Conservation (phyloP, 1,284 basidiomycete genomes). For the Irpex sp. region DNA sequence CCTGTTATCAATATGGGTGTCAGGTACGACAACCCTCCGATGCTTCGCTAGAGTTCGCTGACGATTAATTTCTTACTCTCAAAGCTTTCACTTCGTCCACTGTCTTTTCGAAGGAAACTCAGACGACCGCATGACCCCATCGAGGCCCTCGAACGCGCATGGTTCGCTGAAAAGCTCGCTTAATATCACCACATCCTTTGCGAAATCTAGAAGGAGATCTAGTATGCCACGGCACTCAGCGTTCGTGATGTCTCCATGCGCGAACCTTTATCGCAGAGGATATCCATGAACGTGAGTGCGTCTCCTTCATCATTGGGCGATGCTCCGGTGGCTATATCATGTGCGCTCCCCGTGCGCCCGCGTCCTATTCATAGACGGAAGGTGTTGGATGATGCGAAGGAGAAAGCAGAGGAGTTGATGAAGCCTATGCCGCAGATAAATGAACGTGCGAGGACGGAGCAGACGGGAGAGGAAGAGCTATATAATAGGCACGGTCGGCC, state of each 20-base stretch:
- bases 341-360: slow-evolving; percentile 20
- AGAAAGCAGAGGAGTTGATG: slow-evolving; percentile 26
- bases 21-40: slow-evolving; percentile 25
- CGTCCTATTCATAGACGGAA: slow-evolving; percentile 43
- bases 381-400: slow-evolving; percentile 39
- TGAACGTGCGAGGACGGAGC: slow-evolving; percentile 10
- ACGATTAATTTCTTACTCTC: not conserved
- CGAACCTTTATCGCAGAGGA: slow-evolving; percentile 20
- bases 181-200: not conserved
- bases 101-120: slow-evolving; percentile 52
- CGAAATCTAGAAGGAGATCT: not conserved
- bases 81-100: slow-evolving; percentile 39
- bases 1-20: slow-evolving; percentile 38
- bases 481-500: slow-evolving; percentile 6
- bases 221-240: slow-evolving; percentile 3
- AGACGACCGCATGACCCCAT: slow-evolving; percentile 51
- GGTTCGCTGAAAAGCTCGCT: slow-evolving; percentile 44
- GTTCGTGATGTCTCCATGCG: slow-evolving; percentile 20
- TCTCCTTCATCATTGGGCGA: slow-evolving; percentile 3
- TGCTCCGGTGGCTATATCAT: slow-evolving; percentile 4
- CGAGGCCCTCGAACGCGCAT: slow-evolving; percentile 59
- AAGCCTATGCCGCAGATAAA: slow-evolving; percentile 44
- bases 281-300: slow-evolving; percentile 20
- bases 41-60: too few relatives aligned
- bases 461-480: slow-evolving; percentile 7